Conservation (phyloP, 1,284 basidiomycete genomes). For the Leucoagaricus sp. region DNA sequence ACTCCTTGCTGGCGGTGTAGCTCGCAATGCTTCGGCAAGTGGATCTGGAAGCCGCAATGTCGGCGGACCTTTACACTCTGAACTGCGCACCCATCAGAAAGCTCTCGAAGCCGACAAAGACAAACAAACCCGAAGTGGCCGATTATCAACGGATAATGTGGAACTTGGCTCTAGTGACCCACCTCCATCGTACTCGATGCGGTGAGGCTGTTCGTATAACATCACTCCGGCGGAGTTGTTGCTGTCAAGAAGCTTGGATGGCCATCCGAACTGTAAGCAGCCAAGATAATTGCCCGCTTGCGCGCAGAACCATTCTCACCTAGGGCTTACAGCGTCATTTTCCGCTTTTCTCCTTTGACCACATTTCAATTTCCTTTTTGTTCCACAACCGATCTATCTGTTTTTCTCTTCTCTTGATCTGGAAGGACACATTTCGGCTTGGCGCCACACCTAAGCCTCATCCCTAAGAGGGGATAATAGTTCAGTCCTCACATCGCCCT, state of each 20-base stretch:
- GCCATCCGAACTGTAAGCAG: too few relatives aligned
- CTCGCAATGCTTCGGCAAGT: background rate
- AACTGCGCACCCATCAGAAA: conserved; percentile 31
- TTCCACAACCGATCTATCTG: background rate
- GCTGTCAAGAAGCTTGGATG: too few relatives aligned
- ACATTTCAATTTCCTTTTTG: background rate
- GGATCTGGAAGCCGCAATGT: conserved; percentile 6
- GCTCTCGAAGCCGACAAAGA: conserved; percentile 30
- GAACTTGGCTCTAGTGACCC: conserved; percentile 1
- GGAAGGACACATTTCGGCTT: background rate
- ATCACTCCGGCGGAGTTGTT: too few relatives aligned
- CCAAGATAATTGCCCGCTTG: too few relatives aligned
- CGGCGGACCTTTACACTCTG: conserved; percentile 23
- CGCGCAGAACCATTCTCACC: too few relatives aligned
- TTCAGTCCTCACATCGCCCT: conserved; percentile 13
- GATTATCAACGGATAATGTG: background rate
- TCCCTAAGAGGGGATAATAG: background rate
- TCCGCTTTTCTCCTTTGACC: background rate
- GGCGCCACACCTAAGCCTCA: background rate
- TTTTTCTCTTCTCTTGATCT: background rate
- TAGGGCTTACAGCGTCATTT: too few relatives aligned
- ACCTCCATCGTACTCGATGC: conserved; percentile 12
- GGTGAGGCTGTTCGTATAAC: too few relatives aligned
- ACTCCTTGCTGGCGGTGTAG: background rate
- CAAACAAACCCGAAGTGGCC: conserved; percentile 8